Evolutionary conservation across 1,284 basidiomycete genomes (phyloP).

Genomic region (Ganoderma boninense): DNA sequence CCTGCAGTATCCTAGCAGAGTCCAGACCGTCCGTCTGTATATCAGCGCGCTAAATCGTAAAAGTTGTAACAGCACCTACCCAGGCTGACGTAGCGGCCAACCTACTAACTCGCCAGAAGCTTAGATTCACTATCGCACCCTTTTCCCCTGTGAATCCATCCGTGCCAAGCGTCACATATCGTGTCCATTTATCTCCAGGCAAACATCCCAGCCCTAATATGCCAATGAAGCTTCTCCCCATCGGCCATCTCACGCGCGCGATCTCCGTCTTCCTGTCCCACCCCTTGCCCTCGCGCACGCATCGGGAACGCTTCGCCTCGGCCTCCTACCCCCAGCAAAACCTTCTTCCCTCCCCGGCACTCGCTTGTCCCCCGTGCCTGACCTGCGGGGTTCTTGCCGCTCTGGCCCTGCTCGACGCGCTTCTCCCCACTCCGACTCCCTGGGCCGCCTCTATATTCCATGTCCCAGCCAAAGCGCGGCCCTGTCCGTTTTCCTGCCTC

Average conservation of each 20-base stretch:
- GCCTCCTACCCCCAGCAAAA: not conserved
- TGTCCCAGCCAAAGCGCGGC: not conserved
- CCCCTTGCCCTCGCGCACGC: conserved; percentile 4
- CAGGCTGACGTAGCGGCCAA: not conserved
- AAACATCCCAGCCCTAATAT: not conserved
- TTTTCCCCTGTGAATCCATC: not conserved
- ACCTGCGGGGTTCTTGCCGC: not conserved
- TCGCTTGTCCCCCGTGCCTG: conserved; percentile 3
- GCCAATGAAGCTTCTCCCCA: not conserved
- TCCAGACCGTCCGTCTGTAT: too few relatives aligned
- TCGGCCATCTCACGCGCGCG: not conserved
- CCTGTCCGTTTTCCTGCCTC: not conserved
- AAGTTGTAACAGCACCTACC: too few relatives aligned
- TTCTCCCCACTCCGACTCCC: not conserved
- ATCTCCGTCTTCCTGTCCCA: conserved; percentile 5
- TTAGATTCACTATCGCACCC: not conserved
- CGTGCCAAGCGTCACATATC: not conserved
- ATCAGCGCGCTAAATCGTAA: too few relatives aligned
- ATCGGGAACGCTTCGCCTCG: not conserved
- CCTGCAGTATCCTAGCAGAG: too few relatives aligned
- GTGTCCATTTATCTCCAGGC: not conserved
- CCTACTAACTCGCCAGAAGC: not conserved
- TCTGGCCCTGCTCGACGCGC: not conserved
- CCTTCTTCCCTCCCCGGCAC: conserved; percentile 3
- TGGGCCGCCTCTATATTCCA: not conserved